Conservation (phyloP, 148 eudicot genomes). For the Fagopyrum tataricum region DNA sequence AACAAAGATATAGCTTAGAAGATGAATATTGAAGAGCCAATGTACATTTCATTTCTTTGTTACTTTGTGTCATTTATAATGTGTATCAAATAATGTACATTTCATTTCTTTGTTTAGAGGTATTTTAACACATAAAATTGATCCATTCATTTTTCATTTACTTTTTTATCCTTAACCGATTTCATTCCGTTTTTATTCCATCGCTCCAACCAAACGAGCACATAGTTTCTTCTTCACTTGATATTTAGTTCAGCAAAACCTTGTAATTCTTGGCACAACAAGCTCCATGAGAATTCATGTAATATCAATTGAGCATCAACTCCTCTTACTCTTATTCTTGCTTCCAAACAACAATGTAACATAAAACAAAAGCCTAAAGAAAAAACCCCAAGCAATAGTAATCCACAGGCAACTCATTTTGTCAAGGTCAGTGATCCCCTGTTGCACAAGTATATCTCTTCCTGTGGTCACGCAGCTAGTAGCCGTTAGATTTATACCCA, state of each 20-base stretch:
- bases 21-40: background rate
- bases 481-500: slow-evolving; percentile 54
- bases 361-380: slow-evolving; percentile 70
- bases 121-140: no score
- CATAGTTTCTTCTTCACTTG: background rate
- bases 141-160: no score
- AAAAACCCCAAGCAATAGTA: slow-evolving; percentile 69
- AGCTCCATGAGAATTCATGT: no score
- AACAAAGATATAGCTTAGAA: background rate
- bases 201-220: no score
- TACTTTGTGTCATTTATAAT: background rate
- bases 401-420: slow-evolving; percentile 63
- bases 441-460: slow-evolving; percentile 46
- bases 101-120: no score
- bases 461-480: slow-evolving; percentile 65
- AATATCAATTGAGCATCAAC: slow-evolving; percentile 2
- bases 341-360: slow-evolving; percentile 61
- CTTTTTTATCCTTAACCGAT: no score
- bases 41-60: background rate
- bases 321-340: slow-evolving; percentile 76
- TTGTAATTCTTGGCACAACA: background rate
- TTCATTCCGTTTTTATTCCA: no score
- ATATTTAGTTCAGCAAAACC: background rate
- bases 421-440: slow-evolving; percentile 58
- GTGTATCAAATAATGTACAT: background rate